These are phyloP conservation scores for Jaenimonas drosophilae DNA, from an alignment of 208 protist genomes.

Conservation along the genomic window DNA sequence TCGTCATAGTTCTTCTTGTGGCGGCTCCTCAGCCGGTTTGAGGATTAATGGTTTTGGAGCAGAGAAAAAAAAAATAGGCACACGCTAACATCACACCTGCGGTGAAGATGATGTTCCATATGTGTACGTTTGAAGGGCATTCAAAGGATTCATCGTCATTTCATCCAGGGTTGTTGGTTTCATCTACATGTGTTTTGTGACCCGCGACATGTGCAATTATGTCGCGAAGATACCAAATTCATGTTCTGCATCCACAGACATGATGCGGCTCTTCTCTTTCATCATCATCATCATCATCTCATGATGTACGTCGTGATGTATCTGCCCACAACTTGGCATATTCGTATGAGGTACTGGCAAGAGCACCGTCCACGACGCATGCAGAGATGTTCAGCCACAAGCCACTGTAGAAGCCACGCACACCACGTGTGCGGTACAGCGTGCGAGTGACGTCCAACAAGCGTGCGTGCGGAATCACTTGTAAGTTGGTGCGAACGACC, in stretches of 20 bases:
- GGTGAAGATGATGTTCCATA: no score
- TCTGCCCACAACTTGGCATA: conserved; percentile 82
- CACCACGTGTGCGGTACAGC: conserved; percentile 41
- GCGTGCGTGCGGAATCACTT: conserved; percentile 56
- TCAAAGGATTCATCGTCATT: no score
- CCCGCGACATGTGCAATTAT: no score
- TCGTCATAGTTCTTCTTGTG: no score
- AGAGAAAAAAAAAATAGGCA: conserved; percentile 3
- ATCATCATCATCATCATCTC: not conserved
- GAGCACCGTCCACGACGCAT: conserved; percentile 60
- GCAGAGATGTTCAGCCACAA: conserved; percentile 51
- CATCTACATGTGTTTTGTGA: no score
- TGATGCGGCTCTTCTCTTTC: not conserved
- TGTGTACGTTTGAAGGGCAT: no score
- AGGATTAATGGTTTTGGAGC: not conserved
- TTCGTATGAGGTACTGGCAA: conserved; percentile 77
- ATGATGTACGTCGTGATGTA: not conserved
- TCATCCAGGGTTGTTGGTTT: no score
- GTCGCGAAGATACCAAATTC: no score
- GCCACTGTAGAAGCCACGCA: conserved; percentile 62
- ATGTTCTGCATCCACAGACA: no score
- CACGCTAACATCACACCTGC: no score
- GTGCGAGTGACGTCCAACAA: conserved; percentile 28
- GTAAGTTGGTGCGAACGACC: conserved; percentile 71
- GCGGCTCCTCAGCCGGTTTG: no score